These are phyloP conservation scores for Rhinocladiella similis DNA, from an alignment of 2,329 filamentous ascomycete genomes.

Conservation along the genomic window DNA sequence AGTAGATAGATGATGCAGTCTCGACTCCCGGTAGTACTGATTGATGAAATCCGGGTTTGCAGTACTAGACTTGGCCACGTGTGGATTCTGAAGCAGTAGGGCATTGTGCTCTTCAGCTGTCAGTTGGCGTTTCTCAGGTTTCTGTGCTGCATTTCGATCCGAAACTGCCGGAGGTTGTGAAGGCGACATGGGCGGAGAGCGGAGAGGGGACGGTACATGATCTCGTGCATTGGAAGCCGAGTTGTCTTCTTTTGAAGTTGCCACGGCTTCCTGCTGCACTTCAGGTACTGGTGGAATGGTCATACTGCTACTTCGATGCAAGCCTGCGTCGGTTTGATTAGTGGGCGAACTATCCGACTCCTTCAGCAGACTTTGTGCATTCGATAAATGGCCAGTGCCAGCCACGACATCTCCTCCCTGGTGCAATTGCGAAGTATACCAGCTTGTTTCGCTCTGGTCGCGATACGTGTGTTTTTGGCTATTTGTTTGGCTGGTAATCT, in stretches of 20 bases:
- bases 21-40: constrained; percentile 92
- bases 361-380: background rate
- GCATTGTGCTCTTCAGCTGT: constrained; percentile 95
- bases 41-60: constrained; percentile 91
- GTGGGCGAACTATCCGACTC: background rate
- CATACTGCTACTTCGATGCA: too few species aligned
- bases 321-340: too few species aligned
- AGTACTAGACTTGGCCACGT: constrained; percentile 82
- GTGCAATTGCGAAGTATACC: constrained; percentile 72
- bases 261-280: too few species aligned
- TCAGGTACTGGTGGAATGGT: too few species aligned
- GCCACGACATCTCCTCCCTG: background rate
- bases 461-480: constrained; percentile 66
- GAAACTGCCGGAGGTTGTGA: background rate
- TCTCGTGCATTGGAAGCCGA: background rate
- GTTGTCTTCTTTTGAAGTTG: too few species aligned
- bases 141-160: background rate
- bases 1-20: constrained; percentile 88
- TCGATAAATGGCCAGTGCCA: background rate
- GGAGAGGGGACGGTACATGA: too few species aligned
- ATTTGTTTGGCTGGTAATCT: constrained; percentile 66
- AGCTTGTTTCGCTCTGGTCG: constrained; percentile 79
- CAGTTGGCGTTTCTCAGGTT: constrained; percentile 46
- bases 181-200: background rate
- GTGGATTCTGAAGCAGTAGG: constrained; percentile 77